Conservation (phyloP, 306 rosid genomes). For the Quillaja saponaria region DNA sequence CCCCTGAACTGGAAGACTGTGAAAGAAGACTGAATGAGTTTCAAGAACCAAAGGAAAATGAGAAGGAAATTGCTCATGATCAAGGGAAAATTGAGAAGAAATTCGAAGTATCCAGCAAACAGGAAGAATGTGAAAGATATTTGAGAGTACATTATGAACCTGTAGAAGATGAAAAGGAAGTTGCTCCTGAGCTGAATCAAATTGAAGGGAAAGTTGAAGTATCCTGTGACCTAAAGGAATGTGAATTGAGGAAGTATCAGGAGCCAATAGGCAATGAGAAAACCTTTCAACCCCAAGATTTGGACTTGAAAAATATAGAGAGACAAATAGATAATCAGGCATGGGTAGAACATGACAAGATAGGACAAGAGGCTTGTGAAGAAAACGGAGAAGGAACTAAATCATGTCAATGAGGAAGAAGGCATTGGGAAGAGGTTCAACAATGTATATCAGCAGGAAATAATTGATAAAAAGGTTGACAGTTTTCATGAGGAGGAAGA, state of each 20-base stretch:
- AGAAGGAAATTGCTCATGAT: conserved; percentile 24
- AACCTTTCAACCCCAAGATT: conserved; percentile 28
- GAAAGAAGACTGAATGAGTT: conserved; percentile 38
- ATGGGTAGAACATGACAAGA: conserved; percentile 38
- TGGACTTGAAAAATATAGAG: conserved; percentile 29
- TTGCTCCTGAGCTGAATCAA: conserved; percentile 37
- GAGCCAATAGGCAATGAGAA: conserved; percentile 34
- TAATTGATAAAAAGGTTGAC: conserved; percentile 34
- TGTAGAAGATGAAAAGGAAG: conserved; percentile 26
- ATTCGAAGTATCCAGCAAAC: conserved; percentile 29
- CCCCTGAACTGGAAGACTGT: conserved; percentile 33
- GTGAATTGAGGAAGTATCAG: conserved; percentile 38
- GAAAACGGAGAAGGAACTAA: conserved; percentile 41
- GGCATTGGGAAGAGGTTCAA: conserved; percentile 35
- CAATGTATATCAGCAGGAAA: conserved; percentile 34
- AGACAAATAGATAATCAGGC: conserved; percentile 30
- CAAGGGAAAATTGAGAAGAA: conserved; percentile 34
- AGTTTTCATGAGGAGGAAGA: conserved; percentile 38
- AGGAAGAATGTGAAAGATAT: conserved; percentile 30
- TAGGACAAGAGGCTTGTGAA: conserved; percentile 38
- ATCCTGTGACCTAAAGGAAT: conserved; percentile 32
- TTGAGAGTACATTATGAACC: conserved; percentile 29
- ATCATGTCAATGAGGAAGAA: conserved; percentile 34
- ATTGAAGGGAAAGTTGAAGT: conserved; percentile 35
- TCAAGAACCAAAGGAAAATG: conserved; percentile 29